These are phyloP conservation scores for Hypomyces perniciosus DNA, from an alignment of 2,329 filamentous ascomycete genomes.

Conservation along the genomic window DNA sequence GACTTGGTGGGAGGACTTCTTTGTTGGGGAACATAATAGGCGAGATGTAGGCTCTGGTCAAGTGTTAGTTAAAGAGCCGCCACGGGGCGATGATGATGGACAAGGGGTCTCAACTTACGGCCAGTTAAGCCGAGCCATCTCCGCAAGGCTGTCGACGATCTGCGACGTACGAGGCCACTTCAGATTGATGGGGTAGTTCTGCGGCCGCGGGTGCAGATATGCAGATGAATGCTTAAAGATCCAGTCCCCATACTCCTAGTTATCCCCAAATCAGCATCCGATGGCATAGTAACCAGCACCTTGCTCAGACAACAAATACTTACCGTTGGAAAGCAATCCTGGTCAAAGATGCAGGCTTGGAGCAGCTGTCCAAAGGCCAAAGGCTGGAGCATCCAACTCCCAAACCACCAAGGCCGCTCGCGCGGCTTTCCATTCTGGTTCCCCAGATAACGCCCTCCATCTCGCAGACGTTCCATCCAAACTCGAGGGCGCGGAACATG, in stretches of 20 bases:
- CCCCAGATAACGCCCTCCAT: conserved; percentile 65
- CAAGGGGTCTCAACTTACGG: conserved; percentile 52
- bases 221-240: conserved; percentile 67
- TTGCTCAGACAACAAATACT: conserved; percentile 17
- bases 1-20: conserved; percentile 57
- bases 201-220: conserved; percentile 71
- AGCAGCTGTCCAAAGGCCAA: conserved; percentile 69
- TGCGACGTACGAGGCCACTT: conserved; percentile 71
- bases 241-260: conserved; percentile 33
- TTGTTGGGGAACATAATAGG: conserved; percentile 79
- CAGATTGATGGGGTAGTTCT: conserved; percentile 57
- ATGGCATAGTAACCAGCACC: not conserved
- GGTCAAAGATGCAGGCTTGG: conserved; percentile 70
- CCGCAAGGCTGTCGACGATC: conserved; percentile 73
- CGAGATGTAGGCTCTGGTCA: conserved; percentile 63
- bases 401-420: conserved; percentile 73
- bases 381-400: conserved; percentile 76
- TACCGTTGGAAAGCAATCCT: conserved; percentile 64
- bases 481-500: conserved; percentile 76
- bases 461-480: conserved; percentile 77
- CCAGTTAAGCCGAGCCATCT: conserved; percentile 78
- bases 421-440: conserved; percentile 46
- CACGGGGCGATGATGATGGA: not conserved
- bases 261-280: not conserved
- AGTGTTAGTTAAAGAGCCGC: not conserved